These are phyloP conservation scores for Murraya koenigii DNA, from an alignment of 345 rosid species.

Conservation along the genomic window DNA sequence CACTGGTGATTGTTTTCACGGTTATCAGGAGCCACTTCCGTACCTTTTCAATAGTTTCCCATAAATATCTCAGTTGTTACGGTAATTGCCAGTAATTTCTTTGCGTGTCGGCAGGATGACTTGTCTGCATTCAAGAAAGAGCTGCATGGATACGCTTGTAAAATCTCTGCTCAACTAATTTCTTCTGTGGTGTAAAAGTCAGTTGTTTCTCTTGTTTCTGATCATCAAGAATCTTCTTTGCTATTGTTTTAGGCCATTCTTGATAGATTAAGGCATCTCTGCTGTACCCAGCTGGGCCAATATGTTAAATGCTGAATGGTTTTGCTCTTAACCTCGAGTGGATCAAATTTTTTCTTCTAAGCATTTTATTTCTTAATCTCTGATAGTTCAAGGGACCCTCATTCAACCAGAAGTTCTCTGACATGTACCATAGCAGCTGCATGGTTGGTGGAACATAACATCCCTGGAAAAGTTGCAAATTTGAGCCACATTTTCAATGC, in stretches of 20 bases:
- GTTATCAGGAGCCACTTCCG: background rate
- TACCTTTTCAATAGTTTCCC: background rate
- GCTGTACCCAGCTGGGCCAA: background rate
- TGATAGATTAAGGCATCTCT: background rate
- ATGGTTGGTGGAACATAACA: constrained; percentile 23
- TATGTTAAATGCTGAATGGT: background rate
- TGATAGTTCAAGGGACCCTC: constrained; percentile 11
- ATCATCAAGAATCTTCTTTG: background rate
- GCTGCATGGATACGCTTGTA: background rate
- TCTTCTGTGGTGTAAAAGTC: background rate
- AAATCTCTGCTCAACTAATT: background rate
- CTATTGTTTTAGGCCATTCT: background rate
- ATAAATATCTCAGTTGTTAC: background rate
- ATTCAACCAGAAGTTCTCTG: background rate
- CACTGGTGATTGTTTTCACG: background rate
- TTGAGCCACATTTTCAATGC: background rate
- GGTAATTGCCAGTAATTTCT: background rate
- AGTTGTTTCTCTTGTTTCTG: background rate
- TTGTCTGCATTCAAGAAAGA: background rate
- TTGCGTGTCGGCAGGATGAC: constrained; percentile 1
- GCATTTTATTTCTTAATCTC: background rate
- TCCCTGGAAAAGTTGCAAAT: background rate
- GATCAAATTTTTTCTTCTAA: background rate
- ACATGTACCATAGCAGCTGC: constrained; percentile 4
- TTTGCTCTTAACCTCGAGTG: background rate